Base-by-base conservation (phyloP, 2,329 filamentous ascomycete species). In the Phaeomoniella chlamydospora region DNA sequence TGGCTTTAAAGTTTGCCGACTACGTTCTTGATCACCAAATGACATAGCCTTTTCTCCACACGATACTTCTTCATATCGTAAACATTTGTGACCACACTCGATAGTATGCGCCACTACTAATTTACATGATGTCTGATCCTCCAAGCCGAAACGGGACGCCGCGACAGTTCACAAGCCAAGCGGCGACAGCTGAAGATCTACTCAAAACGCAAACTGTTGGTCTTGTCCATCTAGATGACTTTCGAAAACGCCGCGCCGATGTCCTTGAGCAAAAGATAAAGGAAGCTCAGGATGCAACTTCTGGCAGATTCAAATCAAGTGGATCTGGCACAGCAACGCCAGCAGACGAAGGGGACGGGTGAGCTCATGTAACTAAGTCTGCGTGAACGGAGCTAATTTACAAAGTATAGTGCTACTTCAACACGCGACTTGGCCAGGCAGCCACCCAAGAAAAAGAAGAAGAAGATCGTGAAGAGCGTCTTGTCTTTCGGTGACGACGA, bases 241-340 rank as follows among this genome's bases (percentile, higher is more conserved):
- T 93, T 57, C 85, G 88, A 58, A 96, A 98, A 63, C 78, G 90
- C 40, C 84, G 88, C 57, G 87, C 86, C 47, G 85, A 94, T 58
- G 84, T 87, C n/a, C 66, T 94, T 33, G 88, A 94, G 56, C 78
- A 84, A 53, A 88, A 90, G 52, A 84, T 90, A 52, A 74, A 81
- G 49, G 84, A 90, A 50, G 78, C 74, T 10, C 75, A 77, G 50
- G 80, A 83, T 45, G 69, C 66, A 29, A 64, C 71, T 16, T 52
- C 70, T 9, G 58, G 59, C 2, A 54, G 59, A 41, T 49, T 61
- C 40, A 50, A 56, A 29, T 47, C 58, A 13, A 53, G 57, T 43
- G 60, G 53, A 37, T 69, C 67, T 36, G 64, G 70, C 37, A 59
- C 63, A 18, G 63, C 57, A 30, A 74, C 70, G 29, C 68, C 70